Conservation (phyloP, 139 green algal species). For the Asterochloris sp. region DNA sequence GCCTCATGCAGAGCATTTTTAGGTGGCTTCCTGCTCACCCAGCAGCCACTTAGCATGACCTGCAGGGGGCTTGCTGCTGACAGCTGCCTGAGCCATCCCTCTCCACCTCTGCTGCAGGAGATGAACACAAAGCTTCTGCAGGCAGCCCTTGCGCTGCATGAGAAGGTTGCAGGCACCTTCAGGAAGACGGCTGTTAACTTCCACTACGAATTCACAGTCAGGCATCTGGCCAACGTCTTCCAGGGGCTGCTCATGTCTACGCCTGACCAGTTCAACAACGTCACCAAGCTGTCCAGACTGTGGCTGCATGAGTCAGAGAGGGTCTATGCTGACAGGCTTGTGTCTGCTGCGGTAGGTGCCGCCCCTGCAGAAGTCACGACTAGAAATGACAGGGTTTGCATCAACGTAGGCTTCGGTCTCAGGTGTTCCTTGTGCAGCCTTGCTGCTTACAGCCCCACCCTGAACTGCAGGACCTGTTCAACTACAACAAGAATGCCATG, state of each 20-base stretch:
- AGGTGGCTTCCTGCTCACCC: no score
- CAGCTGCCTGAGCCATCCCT: no score
- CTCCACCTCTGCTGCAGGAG: conserved; percentile 38
- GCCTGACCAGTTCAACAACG: conserved; percentile 63
- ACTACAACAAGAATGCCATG: conserved; percentile 73
- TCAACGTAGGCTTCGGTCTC: not conserved
- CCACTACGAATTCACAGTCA: conserved; percentile 91
- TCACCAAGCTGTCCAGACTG: conserved; percentile 72
- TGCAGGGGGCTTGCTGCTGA: no score
- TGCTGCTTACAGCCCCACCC: not conserved
- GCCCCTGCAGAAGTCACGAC: not conserved
- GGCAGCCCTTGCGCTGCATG: conserved; percentile 80
- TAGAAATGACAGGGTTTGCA: not conserved
- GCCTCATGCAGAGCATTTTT: no score
- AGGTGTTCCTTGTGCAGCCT: not conserved
- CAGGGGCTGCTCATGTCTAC: conserved; percentile 83
- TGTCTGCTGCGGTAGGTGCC: conserved; percentile 27
- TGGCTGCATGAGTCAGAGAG: conserved; percentile 90
- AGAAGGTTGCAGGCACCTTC: conserved; percentile 79
- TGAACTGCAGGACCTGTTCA: conserved; percentile 54
- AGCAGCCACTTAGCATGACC: no score
- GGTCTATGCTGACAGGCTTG: conserved; percentile 79
- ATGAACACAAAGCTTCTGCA: conserved; percentile 76
- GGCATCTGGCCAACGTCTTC: conserved; percentile 88
- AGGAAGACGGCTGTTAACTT: conserved; percentile 90